Percentiles rank a stretch among this genome's conserved stretches.
These are phyloP conservation scores for Helotiales sp. DNA, from an alignment of 2,329 filamentous ascomycete genomes.

Conservation along the genomic window DNA sequence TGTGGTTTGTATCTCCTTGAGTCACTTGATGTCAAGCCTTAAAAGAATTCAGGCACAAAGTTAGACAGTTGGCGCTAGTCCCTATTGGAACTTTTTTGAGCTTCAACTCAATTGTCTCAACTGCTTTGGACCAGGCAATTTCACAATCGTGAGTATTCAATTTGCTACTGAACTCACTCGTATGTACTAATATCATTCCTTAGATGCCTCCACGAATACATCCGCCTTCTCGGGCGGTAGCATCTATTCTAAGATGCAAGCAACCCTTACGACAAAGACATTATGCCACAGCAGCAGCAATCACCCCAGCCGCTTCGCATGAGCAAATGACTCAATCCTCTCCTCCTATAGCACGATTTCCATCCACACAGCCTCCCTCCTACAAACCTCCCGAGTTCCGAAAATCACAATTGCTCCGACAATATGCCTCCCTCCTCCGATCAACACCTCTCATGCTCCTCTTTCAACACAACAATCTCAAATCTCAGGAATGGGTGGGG, in stretches of 20 bases:
- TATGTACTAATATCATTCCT: not conserved
- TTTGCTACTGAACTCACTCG: not conserved
- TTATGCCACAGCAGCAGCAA: conserved; percentile 52
- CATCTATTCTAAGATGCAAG: conserved; percentile 36
- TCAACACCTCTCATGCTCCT: conserved; percentile 70
- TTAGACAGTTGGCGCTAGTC: conserved; percentile 11
- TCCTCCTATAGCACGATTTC: conserved; percentile 41
- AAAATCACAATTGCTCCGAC: conserved; percentile 82
- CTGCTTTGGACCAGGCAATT: not conserved
- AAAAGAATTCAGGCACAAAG: conserved; percentile 1
- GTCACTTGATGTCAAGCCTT: not conserved
- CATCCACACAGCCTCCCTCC: conserved; percentile 77
- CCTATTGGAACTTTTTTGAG: conserved; percentile 26
- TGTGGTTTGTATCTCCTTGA: not conserved
- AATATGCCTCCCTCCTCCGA: conserved; percentile 70
- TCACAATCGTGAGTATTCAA: not conserved
- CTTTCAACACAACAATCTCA: conserved; percentile 76
- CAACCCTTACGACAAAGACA: conserved; percentile 40
- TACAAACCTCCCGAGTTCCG: conserved; percentile 83
- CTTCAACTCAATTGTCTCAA: not conserved
- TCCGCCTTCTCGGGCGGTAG: conserved; percentile 32
- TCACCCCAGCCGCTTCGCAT: conserved; percentile 48
- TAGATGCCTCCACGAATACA: conserved; percentile 53
- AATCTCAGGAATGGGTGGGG: conserved; percentile 64
- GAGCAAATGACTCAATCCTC: conserved; percentile 47